Conservation (phyloP, 441 rosid species). For the Biscutella laevigata region DNA sequence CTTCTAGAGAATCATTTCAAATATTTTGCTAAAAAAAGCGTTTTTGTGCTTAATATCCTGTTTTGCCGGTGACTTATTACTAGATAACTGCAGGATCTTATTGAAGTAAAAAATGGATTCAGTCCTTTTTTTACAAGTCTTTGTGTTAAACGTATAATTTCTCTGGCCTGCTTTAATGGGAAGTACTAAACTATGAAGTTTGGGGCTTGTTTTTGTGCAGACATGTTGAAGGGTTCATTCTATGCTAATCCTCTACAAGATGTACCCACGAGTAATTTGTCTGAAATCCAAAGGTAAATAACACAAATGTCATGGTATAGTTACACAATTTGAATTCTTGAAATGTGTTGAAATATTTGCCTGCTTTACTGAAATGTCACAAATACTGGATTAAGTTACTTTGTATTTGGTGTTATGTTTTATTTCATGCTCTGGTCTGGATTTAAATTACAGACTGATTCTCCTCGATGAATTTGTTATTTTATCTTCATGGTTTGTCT, state of each 20-base stretch:
- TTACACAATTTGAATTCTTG: not conserved
- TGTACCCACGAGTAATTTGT: conserved; percentile 54
- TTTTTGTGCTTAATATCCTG: not conserved
- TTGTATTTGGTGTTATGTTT: not conserved
- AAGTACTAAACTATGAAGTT: not conserved
- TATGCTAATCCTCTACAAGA: conserved; percentile 79
- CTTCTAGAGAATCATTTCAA: not conserved
- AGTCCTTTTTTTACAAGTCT: not conserved
- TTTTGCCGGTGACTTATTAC: not conserved
- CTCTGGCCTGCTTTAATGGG: not conserved
- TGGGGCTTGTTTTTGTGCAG: conserved; percentile 31
- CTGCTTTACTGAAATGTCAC: not conserved
- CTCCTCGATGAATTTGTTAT: not conserved
- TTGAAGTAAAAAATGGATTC: not conserved
- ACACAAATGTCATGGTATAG: not conserved
- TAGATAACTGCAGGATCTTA: not conserved
- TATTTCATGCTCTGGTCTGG: not conserved
- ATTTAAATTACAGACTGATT: not conserved
- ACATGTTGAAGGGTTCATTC: conserved; percentile 75
- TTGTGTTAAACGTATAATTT: not conserved
- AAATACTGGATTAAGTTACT: not conserved
- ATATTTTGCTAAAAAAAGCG: not conserved
- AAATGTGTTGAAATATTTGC: conserved; percentile 1
- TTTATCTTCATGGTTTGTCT: not conserved
- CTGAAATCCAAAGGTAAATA: conserved; percentile 48